phyloP scores from a whole-genome alignment of 352 stramenopile species.

The Elongisporangium anandrum region DNA sequence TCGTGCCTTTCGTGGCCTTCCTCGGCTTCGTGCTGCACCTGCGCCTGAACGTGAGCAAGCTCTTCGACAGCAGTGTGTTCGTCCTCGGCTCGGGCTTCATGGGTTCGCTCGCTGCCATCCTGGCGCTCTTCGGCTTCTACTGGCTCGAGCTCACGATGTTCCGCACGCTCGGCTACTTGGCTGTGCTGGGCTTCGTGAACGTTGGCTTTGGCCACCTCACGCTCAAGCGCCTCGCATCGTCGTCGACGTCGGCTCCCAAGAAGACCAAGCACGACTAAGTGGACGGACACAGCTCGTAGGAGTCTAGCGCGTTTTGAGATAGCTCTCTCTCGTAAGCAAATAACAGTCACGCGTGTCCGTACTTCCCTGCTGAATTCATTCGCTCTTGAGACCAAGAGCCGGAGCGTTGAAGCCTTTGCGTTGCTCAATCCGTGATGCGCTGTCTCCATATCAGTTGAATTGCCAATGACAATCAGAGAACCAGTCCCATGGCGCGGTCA shows the following conservation, averaged over 20 bases:
- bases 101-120: conserved; percentile 60
- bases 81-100: conserved; percentile 73
- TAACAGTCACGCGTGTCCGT: not conserved
- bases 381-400: not conserved
- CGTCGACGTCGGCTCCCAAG: conserved; percentile 14
- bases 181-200: conserved; percentile 47
- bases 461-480: not conserved
- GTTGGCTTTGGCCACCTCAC: conserved; percentile 71
- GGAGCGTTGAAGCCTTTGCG: not conserved
- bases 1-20: conserved; percentile 56
- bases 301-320: not conserved
- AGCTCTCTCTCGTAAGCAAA: not conserved
- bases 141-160: conserved; percentile 90
- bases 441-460: not conserved
- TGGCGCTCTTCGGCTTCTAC: conserved; percentile 81
- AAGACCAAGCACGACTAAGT: conserved; percentile 62
- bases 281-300: not conserved
- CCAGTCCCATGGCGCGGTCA: too few relatives aligned
- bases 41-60: conserved; percentile 57
- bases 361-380: not conserved
- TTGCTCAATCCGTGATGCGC: not conserved
- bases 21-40: conserved; percentile 57
- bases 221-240: conserved; percentile 67
- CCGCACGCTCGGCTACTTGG: conserved; percentile 72
- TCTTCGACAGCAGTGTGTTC: conserved; percentile 62